These are phyloP conservation scores for Diaporthe amygdali DNA, from an alignment of 2,329 filamentous ascomycete genomes.

Conservation along the genomic window DNA sequence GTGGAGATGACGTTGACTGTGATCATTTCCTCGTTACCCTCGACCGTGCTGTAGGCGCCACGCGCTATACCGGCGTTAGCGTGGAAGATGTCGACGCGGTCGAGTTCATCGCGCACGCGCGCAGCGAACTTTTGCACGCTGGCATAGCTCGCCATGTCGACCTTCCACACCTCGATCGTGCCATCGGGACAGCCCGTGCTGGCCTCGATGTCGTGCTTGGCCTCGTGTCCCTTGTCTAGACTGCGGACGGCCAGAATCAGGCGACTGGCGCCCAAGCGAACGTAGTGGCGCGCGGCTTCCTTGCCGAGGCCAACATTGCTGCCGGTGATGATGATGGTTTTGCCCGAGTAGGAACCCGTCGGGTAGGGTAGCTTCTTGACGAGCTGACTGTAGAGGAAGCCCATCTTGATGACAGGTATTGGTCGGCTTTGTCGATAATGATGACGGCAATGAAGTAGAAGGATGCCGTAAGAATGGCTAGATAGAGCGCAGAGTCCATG, in stretches of 20 bases:
- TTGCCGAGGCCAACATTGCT: conserved; percentile 9
- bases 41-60: neutral
- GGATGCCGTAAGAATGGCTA: too few relatives aligned
- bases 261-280: conserved; percentile 23
- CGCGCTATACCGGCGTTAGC: conserved; percentile 22
- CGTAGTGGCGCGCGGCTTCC: conserved; percentile 9
- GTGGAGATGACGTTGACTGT: conserved; percentile 38
- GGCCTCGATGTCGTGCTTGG: conserved; percentile 5
- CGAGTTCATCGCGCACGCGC: conserved; percentile 1
- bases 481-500: too few relatives aligned
- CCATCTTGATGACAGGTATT: too few relatives aligned
- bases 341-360: too few relatives aligned
- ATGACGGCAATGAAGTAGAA: too few relatives aligned
- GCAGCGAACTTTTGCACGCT: conserved; percentile 2
- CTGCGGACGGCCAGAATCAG: conserved; percentile 28
- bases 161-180: conserved; percentile 13
- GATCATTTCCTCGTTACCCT: conserved; percentile 24
- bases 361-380: too few relatives aligned
- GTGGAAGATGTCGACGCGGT: conserved; percentile 22
- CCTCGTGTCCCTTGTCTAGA: conserved; percentile 26
- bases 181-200: neutral
- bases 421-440: too few relatives aligned
- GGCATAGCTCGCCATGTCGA: conserved; percentile 11
- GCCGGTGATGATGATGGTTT: conserved; percentile 4
- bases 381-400: too few relatives aligned